phyloP scores from a whole-genome alignment of 305 asterid genomes.

The Solanum aculeatissimum region DNA sequence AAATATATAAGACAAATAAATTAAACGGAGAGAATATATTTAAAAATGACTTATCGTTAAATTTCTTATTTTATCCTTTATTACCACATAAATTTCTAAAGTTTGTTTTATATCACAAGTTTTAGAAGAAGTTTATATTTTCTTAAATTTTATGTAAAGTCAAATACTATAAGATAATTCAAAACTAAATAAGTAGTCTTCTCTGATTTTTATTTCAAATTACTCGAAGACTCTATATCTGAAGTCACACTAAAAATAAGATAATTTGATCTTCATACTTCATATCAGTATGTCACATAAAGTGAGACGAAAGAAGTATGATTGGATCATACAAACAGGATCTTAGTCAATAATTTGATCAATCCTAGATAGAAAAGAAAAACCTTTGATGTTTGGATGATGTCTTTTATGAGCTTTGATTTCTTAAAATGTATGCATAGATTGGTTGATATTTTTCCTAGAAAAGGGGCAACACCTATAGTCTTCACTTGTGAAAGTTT shows the following conservation, averaged over 20 bases:
- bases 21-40: neutral
- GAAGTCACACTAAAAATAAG: neutral
- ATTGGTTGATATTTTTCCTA: constrained; percentile 28
- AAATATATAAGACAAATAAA: neutral
- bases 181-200: neutral
- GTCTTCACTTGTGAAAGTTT: constrained; percentile 10
- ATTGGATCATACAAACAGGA: too few relatives aligned
- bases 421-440: constrained; percentile 20
- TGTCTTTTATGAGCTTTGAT: constrained; percentile 30
- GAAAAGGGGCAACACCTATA: constrained; percentile 30
- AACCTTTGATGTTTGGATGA: constrained; percentile 21
- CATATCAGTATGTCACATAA: neutral
- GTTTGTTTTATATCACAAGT: neutral
- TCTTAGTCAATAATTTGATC: constrained; percentile 20
- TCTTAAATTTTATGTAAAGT: neutral
- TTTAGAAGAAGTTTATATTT: neutral
- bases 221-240: neutral
- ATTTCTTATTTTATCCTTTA: neutral
- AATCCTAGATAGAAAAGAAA: constrained; percentile 21
- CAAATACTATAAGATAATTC: neutral
- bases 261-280: neutral
- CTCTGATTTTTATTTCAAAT: neutral
- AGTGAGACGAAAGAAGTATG: neutral
- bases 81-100: neutral
- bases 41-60: neutral